phyloP scores from a whole-genome alignment of 345 rosid species.

The Diplotaxis tenuifolia region DNA sequence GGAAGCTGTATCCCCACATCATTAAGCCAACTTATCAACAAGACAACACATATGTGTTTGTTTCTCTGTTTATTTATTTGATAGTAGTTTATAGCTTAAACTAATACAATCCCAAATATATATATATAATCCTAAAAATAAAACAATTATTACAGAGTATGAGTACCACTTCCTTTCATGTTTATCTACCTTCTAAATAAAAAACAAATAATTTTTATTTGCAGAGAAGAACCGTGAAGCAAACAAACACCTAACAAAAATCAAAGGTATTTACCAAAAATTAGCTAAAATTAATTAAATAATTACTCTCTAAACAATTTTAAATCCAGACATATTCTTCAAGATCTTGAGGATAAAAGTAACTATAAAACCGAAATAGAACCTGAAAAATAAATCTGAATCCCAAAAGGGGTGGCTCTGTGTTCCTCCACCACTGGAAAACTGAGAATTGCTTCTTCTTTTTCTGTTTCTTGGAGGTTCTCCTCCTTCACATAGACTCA shows the following conservation, averaged over 20 bases:
- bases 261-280: not conserved
- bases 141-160: not conserved
- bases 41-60: not conserved
- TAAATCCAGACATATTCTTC: not conserved
- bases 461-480: not conserved
- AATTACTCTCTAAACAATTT: not conserved
- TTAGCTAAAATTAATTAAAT: not conserved
- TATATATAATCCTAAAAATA: not conserved
- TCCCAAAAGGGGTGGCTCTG: conserved; percentile 1
- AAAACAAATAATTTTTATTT: not conserved
- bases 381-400: conserved; percentile 21
- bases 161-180: not conserved
- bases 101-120: too few species aligned
- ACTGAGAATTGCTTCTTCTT: not conserved
- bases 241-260: not conserved
- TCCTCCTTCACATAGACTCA: conserved; percentile 15
- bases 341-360: conserved; percentile 4
- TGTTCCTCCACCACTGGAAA: not conserved
- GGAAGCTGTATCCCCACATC: conserved; percentile 21
- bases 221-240: not conserved
- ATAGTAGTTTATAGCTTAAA: not conserved
- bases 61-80: not conserved
- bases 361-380: not conserved
- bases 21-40: conserved; percentile 4
- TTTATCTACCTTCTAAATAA: not conserved